phyloP scores from a whole-genome alignment of 2,329 filamentous ascomycete genomes.

The Ceratocystis variospora region DNA sequence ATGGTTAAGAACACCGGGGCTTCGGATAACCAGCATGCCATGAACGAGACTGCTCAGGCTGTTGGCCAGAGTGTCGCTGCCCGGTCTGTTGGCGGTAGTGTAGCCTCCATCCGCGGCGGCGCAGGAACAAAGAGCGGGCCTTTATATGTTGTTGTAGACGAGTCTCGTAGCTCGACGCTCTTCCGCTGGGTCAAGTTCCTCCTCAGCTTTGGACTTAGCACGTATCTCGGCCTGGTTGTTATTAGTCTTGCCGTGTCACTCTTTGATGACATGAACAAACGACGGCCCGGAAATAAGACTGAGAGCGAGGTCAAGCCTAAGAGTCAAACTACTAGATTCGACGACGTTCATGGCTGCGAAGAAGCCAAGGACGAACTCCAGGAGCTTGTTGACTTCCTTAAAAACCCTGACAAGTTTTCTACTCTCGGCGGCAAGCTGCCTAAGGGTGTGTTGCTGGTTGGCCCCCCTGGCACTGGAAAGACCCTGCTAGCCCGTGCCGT shows the following conservation, averaged over 20 bases:
- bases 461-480: conserved; percentile 94
- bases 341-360: conserved; percentile 90
- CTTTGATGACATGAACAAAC: conserved; percentile 63
- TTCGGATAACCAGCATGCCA: conserved; percentile 23
- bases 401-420: conserved; percentile 84
- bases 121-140: conserved; percentile 67
- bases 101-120: conserved; percentile 42
- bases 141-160: conserved; percentile 92
- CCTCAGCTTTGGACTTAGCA: conserved; percentile 60
- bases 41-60: conserved; percentile 48
- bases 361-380: conserved; percentile 97
- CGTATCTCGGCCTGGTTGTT: conserved; percentile 65
- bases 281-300: conserved; percentile 52
- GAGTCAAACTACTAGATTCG: conserved; percentile 80
- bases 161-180: conserved; percentile 62
- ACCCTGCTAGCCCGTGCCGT: conserved; percentile 90
- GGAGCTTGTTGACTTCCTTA: conserved; percentile 90
- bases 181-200: conserved; percentile 91
- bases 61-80: conserved; percentile 72
- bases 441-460: conserved; percentile 89
- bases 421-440: conserved; percentile 91
- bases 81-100: conserved; percentile 51
- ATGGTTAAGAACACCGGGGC: conserved; percentile 19
- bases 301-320: conserved; percentile 83
- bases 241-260: conserved; percentile 57